A percentile compares a stretch with the other conserved stretches of the same genome.
Evolutionary conservation across 768 basidiomycete species (phyloP).

Genomic region (Butyriboletus loyo): DNA sequence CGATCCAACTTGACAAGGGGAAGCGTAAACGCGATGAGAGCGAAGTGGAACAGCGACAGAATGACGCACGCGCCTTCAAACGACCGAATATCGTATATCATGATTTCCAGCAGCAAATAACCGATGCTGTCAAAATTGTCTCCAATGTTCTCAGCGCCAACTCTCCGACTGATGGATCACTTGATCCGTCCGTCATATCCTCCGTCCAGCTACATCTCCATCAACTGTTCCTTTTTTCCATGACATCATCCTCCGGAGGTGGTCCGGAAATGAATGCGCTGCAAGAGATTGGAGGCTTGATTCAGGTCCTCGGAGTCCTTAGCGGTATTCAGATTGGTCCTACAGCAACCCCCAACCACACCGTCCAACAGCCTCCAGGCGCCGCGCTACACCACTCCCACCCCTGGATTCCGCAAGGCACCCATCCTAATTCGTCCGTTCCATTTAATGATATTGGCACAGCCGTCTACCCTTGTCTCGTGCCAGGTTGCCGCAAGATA

Average conservation of each 20-base stretch:
- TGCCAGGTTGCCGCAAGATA: conserved; percentile 59
- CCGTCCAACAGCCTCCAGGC: conserved; percentile 20
- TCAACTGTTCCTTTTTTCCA: conserved; percentile 74
- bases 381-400: conserved; percentile 36
- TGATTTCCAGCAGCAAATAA: conserved; percentile 53
- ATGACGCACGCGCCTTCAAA: conserved; percentile 36
- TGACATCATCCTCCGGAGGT: conserved; percentile 59
- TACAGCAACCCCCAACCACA: conserved; percentile 31
- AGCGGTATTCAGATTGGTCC: conserved; percentile 69
- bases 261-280: conserved; percentile 54
- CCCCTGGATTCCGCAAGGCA: conserved; percentile 28
- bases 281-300: conserved; percentile 77
- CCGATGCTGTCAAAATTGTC: conserved; percentile 58
- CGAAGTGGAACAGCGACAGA: conserved; percentile 31
- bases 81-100: conserved; percentile 43
- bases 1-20: conserved; percentile 63
- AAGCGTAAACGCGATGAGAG: conserved; percentile 70
- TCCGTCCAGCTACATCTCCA: conserved; percentile 72
- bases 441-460: conserved; percentile 55
- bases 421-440: conserved; percentile 21
- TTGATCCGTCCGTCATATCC: conserved; percentile 59
- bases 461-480: conserved; percentile 78
- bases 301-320: conserved; percentile 78
- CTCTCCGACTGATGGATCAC: conserved; percentile 36
- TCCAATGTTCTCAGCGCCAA: conserved; percentile 45